phyloP scores from a whole-genome alignment of 805 yeast species.

The Metschnikowia noctiluminum region DNA sequence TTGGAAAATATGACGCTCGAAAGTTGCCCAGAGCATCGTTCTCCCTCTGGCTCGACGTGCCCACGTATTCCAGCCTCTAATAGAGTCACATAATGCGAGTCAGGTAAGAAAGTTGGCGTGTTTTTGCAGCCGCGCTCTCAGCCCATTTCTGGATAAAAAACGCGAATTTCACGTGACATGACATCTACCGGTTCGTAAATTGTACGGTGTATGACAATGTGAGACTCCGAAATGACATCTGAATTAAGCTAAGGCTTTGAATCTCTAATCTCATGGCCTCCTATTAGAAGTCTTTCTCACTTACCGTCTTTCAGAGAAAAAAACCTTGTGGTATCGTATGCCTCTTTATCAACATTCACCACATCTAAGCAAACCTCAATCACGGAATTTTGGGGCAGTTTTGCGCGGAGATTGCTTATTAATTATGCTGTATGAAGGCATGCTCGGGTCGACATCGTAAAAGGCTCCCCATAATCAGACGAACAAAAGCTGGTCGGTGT shows the following conservation, averaged over 20 bases:
- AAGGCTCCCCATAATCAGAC: conserved; percentile 1
- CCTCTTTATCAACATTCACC: not conserved
- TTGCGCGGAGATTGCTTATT: conserved; percentile 9
- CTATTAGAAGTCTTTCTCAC: too few relatives aligned
- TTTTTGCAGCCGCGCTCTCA: not conserved
- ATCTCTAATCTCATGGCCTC: too few relatives aligned
- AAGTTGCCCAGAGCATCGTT: too few relatives aligned
- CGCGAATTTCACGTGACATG: not conserved
- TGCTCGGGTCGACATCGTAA: conserved; percentile 1
- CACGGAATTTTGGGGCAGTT: conserved; percentile 2
- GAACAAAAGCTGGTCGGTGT: conserved; percentile 2
- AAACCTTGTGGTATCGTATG: too few relatives aligned
- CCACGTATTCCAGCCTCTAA: too few relatives aligned
- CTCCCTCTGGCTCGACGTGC: too few relatives aligned
- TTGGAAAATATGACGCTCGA: too few relatives aligned
- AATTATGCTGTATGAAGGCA: conserved; percentile 5
- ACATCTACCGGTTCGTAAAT: not conserved
- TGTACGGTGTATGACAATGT: not conserved
- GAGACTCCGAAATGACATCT: too few relatives aligned
- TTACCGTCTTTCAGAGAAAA: too few relatives aligned
- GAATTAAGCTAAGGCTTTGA: too few relatives aligned
- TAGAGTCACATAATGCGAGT: too few relatives aligned
- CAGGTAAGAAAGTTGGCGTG: not conserved
- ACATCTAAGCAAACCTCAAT: not conserved
- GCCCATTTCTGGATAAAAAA: not conserved